Base-by-base conservation (phyloP, 768 basidiomycete species). In the Pseudohyphozyma bogoriensis region DNA sequence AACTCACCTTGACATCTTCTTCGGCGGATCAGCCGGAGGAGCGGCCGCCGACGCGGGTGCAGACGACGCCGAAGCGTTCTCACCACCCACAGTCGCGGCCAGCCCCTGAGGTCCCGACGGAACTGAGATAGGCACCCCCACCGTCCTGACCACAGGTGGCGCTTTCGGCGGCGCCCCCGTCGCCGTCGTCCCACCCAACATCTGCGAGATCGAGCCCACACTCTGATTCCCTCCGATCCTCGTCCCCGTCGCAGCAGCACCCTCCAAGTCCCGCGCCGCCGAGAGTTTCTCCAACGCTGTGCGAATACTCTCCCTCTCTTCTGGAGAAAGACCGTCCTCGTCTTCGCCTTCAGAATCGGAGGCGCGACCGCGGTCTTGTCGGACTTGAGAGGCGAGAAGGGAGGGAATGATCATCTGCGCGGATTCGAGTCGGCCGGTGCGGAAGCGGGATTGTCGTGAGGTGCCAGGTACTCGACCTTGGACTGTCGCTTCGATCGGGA, bases 371-470 rank as follows among this genome's bases (percentile, higher is more conserved):
- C 24, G 55, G 46, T 49, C 29, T 28, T 53, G 18, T 53, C 47
- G 5, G 37, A 58, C 29, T 36, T 66, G 37, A 31, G 58, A 13
- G 50, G 49, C 58, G 36, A 66, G 52, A 15, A 66, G 36, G 6
- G 59, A 58, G 1, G 65, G 65, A 36, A 66, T 66, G 57, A 66
- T 63, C 51, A 66, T 56, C 18, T 62, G 62, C 2, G 65, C 62
- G 8, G 52, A 55, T 36, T 66, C 65, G 61, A 66, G 61, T 46
- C 62, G 62, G 22, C 58, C 42, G 9, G 50, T 59, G 29, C 65
- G 61, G 56, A 66, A 66, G 31, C 65, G 65, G 16, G 65, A 66
- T 7, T 58, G 49, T 11, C 36, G 32, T 33, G 56, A 55, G 8
- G 10, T 9, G 15, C 18, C n/a, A 26, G 52, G 31, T 55, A 53